These are phyloP conservation scores for Xerophyta viscosa DNA, from an alignment of 106 monocot species.

Conservation along the genomic window DNA sequence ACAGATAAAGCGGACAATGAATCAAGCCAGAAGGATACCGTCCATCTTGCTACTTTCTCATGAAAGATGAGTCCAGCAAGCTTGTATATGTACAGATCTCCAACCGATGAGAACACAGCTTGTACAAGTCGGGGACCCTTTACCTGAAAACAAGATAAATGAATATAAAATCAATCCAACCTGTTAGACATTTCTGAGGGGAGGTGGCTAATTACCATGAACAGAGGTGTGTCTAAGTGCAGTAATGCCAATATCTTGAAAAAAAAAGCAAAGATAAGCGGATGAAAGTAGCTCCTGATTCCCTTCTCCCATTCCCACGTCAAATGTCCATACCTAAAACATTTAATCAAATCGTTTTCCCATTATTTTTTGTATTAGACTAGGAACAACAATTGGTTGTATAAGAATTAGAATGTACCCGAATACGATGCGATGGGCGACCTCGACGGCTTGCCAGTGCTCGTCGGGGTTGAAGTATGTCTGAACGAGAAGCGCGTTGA, in stretches of 20 bases:
- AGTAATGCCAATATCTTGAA: conserved; percentile 69
- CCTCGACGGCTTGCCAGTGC: conserved; percentile 93
- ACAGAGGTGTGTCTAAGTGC: conserved; percentile 53
- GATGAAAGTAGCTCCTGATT: conserved; percentile 79
- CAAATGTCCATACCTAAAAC: conserved; percentile 79
- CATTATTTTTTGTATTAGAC: neutral
- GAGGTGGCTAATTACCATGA: conserved; percentile 48
- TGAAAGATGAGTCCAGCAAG: conserved; percentile 62
- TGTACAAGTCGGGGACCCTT: conserved; percentile 76
- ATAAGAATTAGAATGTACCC: conserved; percentile 31
- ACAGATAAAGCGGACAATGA: too few relatives aligned
- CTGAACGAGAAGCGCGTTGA: conserved; percentile 59
- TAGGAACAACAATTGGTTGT: neutral
- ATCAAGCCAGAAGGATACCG: conserved; percentile 69
- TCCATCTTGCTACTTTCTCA: conserved; percentile 68
- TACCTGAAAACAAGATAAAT: conserved; percentile 23
- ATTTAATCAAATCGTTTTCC: neutral
- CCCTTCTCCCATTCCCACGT: conserved; percentile 95
- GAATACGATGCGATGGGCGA: conserved; percentile 77
- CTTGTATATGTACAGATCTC: conserved; percentile 82
- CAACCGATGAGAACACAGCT: conserved; percentile 75
- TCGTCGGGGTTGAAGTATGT: conserved; percentile 99
- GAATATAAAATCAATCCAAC: neutral
- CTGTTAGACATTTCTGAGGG: too few relatives aligned
- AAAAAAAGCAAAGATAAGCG: conserved; percentile 59